Evolutionary conservation across 768 basidiomycete genomes (phyloP), one percentile per base, ranked within the genome.

Genomic region (Pisolithus marmoratus): DNA sequence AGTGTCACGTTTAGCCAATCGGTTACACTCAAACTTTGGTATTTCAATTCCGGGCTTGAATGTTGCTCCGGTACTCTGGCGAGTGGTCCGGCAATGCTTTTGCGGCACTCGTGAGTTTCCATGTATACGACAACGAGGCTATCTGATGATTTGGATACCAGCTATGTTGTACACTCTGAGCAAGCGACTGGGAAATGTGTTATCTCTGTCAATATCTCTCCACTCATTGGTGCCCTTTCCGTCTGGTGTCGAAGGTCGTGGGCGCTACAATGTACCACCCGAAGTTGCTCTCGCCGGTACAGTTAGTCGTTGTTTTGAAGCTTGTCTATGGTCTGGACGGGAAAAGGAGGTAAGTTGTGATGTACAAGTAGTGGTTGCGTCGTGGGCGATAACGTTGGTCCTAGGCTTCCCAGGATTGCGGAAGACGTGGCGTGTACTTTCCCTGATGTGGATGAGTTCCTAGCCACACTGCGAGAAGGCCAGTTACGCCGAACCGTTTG

Each of bases 301-400:
- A 14, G 77, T 79, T 45, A n/a, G 74, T 93, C 12, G 75, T 91
- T 11, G 82, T 84, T 34, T 72, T 94, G 59, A 94, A 94, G 70
- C 76, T 95, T 76, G 78, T 84, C 23, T 94, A 94, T 60, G 94
- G 92, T 1, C 62, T 94, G 26, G 91, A 94, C 63, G 89, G 83
- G 26, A 72, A 70, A 56, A 51, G 60, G 49, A 79, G 88, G 87
- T 83, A 62, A 53, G 70, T 55, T n/a, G 19, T 31, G 8, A 44
- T 54, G 44, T n/a, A 27, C 42, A 37, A 26, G 40, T 15, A 42
- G 34, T 42, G 17, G 23, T 41, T 43, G 56, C 43, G 31, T 19
- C 6, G 17, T 44, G 38, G 38, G 53, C 53, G 34, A 53, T 60
- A 53, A 60, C 41, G 14, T 42, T 23, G 22, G 29, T 58, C 43